Evolutionary conservation across 2,329 filamentous ascomycete genomes (phyloP).

Genomic region (Stagonosporopsis chrysanthemi): DNA sequence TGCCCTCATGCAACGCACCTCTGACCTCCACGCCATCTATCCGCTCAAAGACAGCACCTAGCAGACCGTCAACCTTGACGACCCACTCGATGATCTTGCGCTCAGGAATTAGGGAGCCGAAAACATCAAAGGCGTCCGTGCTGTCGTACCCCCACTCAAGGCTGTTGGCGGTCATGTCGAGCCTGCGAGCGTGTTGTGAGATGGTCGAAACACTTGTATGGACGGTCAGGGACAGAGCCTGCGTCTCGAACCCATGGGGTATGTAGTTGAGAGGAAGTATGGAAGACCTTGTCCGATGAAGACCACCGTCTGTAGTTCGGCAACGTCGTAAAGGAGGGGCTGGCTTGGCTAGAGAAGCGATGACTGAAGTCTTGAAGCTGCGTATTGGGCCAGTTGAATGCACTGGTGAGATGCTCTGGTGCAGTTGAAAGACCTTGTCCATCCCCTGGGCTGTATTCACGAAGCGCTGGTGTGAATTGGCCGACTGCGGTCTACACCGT

Average conservation of each 20-base stretch:
- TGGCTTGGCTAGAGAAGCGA: not conserved
- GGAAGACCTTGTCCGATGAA: constrained; percentile 45
- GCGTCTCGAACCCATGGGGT: constrained; percentile 38
- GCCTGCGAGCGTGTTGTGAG: constrained; percentile 17
- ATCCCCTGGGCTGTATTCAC: not conserved
- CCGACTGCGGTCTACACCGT: not conserved
- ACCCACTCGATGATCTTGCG: constrained; percentile 26
- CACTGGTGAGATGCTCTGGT: not conserved
- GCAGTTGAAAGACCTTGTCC: constrained; percentile 4
- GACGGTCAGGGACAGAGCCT: constrained; percentile 27
- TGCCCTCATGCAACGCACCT: constrained; percentile 23
- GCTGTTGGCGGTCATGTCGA: constrained; percentile 32
- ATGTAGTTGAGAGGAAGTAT: constrained; percentile 50
- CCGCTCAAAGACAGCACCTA: constrained; percentile 19
- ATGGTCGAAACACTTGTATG: constrained; percentile 10
- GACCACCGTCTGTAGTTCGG: constrained; percentile 16
- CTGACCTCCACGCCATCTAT: constrained; percentile 17
- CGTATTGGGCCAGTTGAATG: constrained; percentile 5
- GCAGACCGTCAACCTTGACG: constrained; percentile 20
- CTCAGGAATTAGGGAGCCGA: constrained; percentile 11
- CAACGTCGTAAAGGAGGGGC: not conserved
- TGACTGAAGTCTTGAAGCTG: not conserved
- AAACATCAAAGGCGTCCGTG: constrained; percentile 19
- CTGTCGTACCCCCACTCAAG: constrained; percentile 29
- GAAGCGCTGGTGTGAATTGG: not conserved